These are phyloP conservation scores for Thermoascus crustaceus DNA, from an alignment of 2,329 filamentous ascomycete genomes.

Conservation along the genomic window DNA sequence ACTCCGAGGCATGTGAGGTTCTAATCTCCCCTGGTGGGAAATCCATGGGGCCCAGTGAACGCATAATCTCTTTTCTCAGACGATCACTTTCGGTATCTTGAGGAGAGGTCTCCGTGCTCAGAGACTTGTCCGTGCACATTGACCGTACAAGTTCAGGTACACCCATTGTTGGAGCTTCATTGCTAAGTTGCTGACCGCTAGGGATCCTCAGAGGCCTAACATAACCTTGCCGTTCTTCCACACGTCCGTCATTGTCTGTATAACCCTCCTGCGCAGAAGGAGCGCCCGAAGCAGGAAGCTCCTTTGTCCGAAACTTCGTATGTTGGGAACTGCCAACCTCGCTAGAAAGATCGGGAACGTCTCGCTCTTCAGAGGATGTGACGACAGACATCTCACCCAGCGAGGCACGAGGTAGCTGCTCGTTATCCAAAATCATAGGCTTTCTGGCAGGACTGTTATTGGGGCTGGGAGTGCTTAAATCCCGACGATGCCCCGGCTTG, in stretches of 20 bases:
- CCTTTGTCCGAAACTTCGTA: too few species aligned
- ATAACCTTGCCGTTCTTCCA: too few species aligned
- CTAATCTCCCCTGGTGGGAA: conserved; percentile 15
- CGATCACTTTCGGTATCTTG: conserved; percentile 37
- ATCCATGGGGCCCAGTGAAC: conserved; percentile 35
- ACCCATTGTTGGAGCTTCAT: conserved; percentile 11
- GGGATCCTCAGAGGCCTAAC: conserved; percentile 28
- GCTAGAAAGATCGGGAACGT: too few species aligned
- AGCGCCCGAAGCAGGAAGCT: too few species aligned
- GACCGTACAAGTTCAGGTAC: conserved; percentile 28
- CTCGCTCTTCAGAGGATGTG: too few species aligned
- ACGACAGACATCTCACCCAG: conserved; percentile 38
- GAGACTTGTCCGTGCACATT: conserved; percentile 26
- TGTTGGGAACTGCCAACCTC: too few species aligned
- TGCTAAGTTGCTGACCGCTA: conserved; percentile 11
- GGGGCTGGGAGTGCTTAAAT: conserved; percentile 50
- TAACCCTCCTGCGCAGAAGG: too few species aligned
- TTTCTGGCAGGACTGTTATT: conserved; percentile 55
- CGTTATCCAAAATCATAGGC: conserved; percentile 43
- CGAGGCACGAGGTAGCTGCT: conserved; percentile 32
- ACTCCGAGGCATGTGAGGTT: conserved; percentile 6
- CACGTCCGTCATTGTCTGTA: too few species aligned
- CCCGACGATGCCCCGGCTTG: conserved; percentile 48
- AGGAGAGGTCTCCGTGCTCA: conserved; percentile 28
- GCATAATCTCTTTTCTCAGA: conserved; percentile 41